These are phyloP conservation scores for Vitis cinerea DNA, from an alignment of 164 flowering plant genomes.

Conservation along the genomic window DNA sequence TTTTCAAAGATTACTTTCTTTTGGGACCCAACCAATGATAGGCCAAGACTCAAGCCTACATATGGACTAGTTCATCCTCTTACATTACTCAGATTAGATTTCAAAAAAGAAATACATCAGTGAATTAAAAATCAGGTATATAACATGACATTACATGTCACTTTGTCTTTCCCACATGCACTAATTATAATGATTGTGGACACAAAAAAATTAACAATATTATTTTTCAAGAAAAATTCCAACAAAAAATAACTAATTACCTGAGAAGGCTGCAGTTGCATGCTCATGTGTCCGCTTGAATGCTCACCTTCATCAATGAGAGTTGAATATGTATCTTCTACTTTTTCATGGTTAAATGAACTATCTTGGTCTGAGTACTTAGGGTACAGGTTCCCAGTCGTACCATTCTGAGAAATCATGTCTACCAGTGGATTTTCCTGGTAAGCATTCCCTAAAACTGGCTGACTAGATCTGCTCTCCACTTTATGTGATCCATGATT, in stretches of 20 bases:
- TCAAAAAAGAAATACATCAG: too few species aligned
- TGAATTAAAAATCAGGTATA: too few species aligned
- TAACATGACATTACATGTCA: too few species aligned
- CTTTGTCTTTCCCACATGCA: background rate
- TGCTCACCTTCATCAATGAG: conserved; percentile 18
- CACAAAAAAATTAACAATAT: background rate
- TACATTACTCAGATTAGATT: too few species aligned
- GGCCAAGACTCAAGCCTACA: too few species aligned
- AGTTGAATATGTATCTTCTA: conserved; percentile 13
- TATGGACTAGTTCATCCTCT: too few species aligned
- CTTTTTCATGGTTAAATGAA: conserved; percentile 12
- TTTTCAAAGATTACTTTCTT: too few species aligned
- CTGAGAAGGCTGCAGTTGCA: conserved; percentile 22
- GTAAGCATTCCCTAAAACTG: background rate
- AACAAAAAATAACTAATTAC: conserved; percentile 14
- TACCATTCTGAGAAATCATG: conserved; percentile 1
- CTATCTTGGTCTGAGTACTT: conserved; percentile 13
- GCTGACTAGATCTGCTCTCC: conserved; percentile 14
- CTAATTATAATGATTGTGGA: background rate
- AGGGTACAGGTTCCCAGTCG: conserved; percentile 4
- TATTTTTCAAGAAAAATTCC: background rate
- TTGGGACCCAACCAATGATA: too few species aligned
- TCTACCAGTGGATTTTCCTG: conserved; percentile 2
- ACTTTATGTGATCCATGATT: conserved; percentile 7
- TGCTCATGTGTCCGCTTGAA: conserved; percentile 9